A percentile compares a stretch with the other conserved stretches of the same genome.
phyloP scores from a whole-genome alignment of 306 rosid genomes.

The Rosa rugosa region DNA sequence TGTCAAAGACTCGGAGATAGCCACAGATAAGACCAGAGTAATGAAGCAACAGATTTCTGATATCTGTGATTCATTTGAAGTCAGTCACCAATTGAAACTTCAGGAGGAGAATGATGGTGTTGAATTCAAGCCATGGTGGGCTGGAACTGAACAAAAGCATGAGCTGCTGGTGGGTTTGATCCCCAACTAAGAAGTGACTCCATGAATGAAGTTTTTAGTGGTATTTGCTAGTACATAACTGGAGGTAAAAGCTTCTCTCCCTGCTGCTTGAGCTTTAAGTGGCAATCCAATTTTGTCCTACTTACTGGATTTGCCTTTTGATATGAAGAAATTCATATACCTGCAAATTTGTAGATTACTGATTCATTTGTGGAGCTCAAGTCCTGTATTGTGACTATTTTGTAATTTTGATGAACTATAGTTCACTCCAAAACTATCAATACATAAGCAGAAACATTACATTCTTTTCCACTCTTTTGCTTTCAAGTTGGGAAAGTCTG shows the following conservation, averaged over 20 bases:
- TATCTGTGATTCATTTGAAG: constrained; percentile 17
- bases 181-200: constrained; percentile 28
- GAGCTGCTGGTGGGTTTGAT: constrained; percentile 29
- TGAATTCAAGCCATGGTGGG: constrained; percentile 36
- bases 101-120: constrained; percentile 28
- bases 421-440: not conserved
- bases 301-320: not conserved
- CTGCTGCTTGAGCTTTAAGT: constrained; percentile 11
- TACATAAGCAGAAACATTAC: not conserved
- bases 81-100: constrained; percentile 3
- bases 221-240: not conserved
- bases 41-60: constrained; percentile 25
- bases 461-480: not conserved
- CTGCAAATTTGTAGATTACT: not conserved
- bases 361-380: constrained; percentile 6
- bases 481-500: not conserved
- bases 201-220: constrained; percentile 4
- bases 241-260: constrained; percentile 17
- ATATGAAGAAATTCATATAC: constrained; percentile 3
- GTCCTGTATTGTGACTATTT: not conserved
- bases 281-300: constrained; percentile 2
- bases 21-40: constrained; percentile 21
- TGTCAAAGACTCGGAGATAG: constrained; percentile 20
- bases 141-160: constrained; percentile 32
- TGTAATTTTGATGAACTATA: not conserved